These are phyloP conservation scores for Zygoascus meyerae DNA, from an alignment of 1,139 yeast genomes.

Conservation along the genomic window DNA sequence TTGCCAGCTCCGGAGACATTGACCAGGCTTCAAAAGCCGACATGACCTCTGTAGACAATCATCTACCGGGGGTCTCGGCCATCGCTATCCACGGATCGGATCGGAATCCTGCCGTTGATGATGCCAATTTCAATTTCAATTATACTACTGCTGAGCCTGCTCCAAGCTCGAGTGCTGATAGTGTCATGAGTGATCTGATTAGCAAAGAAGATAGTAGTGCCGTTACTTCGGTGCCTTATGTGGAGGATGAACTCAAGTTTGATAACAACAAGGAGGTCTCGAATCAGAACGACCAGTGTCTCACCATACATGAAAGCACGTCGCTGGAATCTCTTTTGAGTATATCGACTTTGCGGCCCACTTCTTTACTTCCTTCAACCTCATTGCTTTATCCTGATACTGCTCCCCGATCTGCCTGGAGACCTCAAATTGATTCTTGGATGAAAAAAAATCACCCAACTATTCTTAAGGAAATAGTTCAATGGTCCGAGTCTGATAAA, in stretches of 20 bases:
- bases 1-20: too few species aligned
- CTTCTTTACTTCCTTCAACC: conserved; percentile 14
- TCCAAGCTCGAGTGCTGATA: conserved; percentile 7
- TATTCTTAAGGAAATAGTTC: conserved; percentile 22
- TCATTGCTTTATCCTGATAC: conserved; percentile 37
- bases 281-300: not conserved
- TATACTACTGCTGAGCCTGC: conserved; percentile 8
- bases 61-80: too few species aligned
- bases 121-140: not conserved
- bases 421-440: conserved; percentile 37
- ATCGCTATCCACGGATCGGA: too few species aligned
- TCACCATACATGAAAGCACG: not conserved
- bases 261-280: not conserved
- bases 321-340: conserved; percentile 1
- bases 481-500: conserved; percentile 4
- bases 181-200: conserved; percentile 8
- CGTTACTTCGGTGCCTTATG: not conserved
- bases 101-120: too few species aligned
- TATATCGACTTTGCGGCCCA: conserved; percentile 8
- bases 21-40: too few species aligned
- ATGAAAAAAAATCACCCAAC: conserved; percentile 28
- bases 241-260: not conserved
- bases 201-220: not conserved
- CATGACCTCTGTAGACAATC: too few species aligned
- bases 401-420: conserved; percentile 36